Evolutionary conservation across 306 rosid species (phyloP).

Genomic region (Rosa chinensis): DNA sequence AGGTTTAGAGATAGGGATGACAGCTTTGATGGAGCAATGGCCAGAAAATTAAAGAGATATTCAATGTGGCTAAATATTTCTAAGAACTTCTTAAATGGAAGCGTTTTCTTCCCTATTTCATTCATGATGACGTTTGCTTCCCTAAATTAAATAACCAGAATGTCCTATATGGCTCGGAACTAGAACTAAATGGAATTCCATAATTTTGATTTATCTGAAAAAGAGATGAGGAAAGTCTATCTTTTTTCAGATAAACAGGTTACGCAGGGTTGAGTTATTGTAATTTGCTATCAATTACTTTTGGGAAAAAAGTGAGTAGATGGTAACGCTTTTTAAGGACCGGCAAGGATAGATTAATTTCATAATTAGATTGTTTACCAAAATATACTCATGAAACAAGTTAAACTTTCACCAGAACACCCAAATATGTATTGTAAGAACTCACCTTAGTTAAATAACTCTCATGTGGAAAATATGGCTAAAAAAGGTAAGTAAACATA

Average conservation of each 20-base stretch:
- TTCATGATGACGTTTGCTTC: neutral
- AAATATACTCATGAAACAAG: no score
- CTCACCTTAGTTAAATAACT: no score
- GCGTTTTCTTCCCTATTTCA: neutral
- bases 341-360: no score
- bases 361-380: no score
- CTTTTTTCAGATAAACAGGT: no score
- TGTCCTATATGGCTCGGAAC: neutral
- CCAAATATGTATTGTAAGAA: no score
- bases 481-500: neutral
- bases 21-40: neutral
- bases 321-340: neutral
- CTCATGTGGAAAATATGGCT: neutral
- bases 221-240: no score
- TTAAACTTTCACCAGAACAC: no score
- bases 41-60: neutral
- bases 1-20: neutral
- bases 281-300: no score
- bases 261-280: no score
- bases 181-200: neutral
- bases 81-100: neutral
- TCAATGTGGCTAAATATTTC: slow-evolving; percentile 2
- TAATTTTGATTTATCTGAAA: no score
- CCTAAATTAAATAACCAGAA: neutral
- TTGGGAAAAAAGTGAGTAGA: no score